Percentiles rank a stretch among this genome's conserved stretches.
These are phyloP conservation scores for Cytospora piceae DNA, from an alignment of 2,329 filamentous ascomycete genomes.

Conservation along the genomic window DNA sequence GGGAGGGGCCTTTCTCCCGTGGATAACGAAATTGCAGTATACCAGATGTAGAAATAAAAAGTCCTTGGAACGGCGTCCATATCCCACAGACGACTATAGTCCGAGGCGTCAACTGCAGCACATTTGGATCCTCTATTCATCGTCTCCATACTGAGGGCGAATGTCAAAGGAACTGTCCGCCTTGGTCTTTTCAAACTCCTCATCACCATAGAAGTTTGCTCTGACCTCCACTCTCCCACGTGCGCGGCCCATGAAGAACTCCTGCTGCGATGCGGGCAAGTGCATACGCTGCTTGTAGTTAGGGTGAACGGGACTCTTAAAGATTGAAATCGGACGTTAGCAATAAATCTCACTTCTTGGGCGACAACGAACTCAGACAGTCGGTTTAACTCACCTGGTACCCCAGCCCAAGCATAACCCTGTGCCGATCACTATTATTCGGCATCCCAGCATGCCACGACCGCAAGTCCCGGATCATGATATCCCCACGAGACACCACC, in stretches of 20 bases:
- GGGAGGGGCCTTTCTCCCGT: no score
- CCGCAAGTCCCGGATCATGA: conserved; percentile 39
- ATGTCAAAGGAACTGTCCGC: conserved; percentile 30
- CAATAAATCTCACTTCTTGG: neutral
- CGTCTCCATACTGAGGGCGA: conserved; percentile 22
- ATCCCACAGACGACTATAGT: neutral
- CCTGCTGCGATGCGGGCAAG: conserved; percentile 29
- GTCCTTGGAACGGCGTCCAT: no score
- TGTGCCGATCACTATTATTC: conserved; percentile 34
- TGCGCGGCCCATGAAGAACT: conserved; percentile 31
- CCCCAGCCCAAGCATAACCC: conserved; percentile 37
- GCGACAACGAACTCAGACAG: neutral
- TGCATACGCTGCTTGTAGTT: conserved; percentile 33
- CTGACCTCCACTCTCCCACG: conserved; percentile 32
- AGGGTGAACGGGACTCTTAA: conserved; percentile 32
- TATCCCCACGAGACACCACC: conserved; percentile 34
- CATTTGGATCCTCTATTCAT: conserved; percentile 1
- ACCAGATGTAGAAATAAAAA: no score
- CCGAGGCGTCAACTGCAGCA: no score
- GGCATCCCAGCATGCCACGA: conserved; percentile 42
- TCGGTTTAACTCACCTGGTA: conserved; percentile 33
- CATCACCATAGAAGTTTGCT: conserved; percentile 31
- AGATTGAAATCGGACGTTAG: neutral
- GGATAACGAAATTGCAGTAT: no score
- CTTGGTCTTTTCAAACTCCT: conserved; percentile 24